phyloP scores from a whole-genome alignment of 495 filamentous ascomycete genomes.

The Apodospora peruviana region DNA sequence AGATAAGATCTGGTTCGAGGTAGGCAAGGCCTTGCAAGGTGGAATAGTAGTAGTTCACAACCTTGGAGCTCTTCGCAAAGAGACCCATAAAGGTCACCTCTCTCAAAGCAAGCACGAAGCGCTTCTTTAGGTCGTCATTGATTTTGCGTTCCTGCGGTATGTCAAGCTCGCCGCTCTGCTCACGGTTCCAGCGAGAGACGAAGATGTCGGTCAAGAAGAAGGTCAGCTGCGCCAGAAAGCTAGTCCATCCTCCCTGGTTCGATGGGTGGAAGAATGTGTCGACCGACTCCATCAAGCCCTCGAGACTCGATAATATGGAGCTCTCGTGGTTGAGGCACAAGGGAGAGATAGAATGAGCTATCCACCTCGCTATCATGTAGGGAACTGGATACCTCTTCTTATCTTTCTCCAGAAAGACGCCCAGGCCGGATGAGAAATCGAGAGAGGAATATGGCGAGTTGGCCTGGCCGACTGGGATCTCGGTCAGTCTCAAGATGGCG shows the following conservation, averaged over 20 bases:
- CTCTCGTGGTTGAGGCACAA: slow-evolving; percentile 68
- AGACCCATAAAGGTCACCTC: slow-evolving; percentile 98
- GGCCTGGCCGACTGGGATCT: slow-evolving; percentile 95
- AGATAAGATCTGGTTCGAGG: slow-evolving; percentile 84
- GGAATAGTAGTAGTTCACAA: slow-evolving; percentile 85
- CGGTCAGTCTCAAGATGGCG: slow-evolving; percentile 77
- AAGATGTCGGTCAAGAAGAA: slow-evolving; percentile 96
- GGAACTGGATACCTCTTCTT: slow-evolving; percentile 85
- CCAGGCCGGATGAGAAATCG: slow-evolving; percentile 77
- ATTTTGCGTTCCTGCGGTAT: slow-evolving; percentile 73
- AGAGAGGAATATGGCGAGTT: slow-evolving; percentile 87
- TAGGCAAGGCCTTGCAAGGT: slow-evolving; percentile 84
- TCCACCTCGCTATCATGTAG: slow-evolving; percentile 92
- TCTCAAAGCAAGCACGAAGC: slow-evolving; percentile 85
- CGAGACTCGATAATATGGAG: slow-evolving; percentile 78
- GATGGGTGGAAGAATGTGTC: slow-evolving; percentile 99
- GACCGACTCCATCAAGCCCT: slow-evolving; percentile 90
- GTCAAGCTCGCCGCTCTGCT: slow-evolving; percentile 86
- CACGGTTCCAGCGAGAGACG: slow-evolving; percentile 94
- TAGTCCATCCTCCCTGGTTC: slow-evolving; percentile 90
- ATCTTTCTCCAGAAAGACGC: slow-evolving; percentile 81
- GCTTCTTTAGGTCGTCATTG: slow-evolving; percentile 70
- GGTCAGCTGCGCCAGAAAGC: slow-evolving; percentile 80
- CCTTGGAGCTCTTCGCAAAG: slow-evolving; percentile 86
- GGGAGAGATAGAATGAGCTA: slow-evolving; percentile 89